Conservation (phyloP, 176 grass and related monocot species). For the Bothriochloa decipiens region DNA sequence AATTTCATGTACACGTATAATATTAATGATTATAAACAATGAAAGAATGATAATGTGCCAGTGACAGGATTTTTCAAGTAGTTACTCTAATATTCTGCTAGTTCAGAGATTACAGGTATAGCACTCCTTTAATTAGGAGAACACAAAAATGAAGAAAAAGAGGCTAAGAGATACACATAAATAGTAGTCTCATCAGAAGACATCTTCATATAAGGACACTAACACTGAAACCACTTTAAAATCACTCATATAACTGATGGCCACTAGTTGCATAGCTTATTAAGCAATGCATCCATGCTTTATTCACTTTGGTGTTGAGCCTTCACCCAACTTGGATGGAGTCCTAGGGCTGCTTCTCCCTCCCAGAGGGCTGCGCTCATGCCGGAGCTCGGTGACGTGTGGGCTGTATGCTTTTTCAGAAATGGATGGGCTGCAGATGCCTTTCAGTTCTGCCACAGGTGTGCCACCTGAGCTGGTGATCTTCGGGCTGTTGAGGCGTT, state of each 20-base stretch:
- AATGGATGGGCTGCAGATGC: slow-evolving; percentile 67
- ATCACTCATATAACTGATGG: slow-evolving; percentile 39
- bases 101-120: slow-evolving; percentile 52
- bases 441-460: slow-evolving; percentile 69
- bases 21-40: slow-evolving; percentile 48
- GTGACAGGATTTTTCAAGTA: slow-evolving; percentile 22
- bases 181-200: slow-evolving; percentile 32
- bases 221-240: slow-evolving; percentile 26
- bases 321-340: slow-evolving; percentile 45
- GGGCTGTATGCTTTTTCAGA: slow-evolving; percentile 87
- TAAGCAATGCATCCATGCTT: slow-evolving; percentile 4
- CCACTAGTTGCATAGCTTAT: slow-evolving; percentile 25
- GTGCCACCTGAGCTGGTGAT: slow-evolving; percentile 88
- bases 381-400: slow-evolving; percentile 59
- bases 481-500: slow-evolving; percentile 88
- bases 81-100: slow-evolving; percentile 50
- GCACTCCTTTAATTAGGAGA: slow-evolving; percentile 34
- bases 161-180: slow-evolving; percentile 41
- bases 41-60: slow-evolving; percentile 28
- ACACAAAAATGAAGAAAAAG: slow-evolving; percentile 10
- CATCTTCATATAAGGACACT: slow-evolving; percentile 20
- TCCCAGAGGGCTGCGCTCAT: slow-evolving; percentile 71
- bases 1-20: slow-evolving; percentile 5
- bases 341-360: slow-evolving; percentile 58
- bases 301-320: slow-evolving; percentile 49